Percentiles rank a stretch among this genome's conserved stretches.
Conservation (phyloP, 2,329 filamentous ascomycete species). For the Rugonectria rugulosa region DNA sequence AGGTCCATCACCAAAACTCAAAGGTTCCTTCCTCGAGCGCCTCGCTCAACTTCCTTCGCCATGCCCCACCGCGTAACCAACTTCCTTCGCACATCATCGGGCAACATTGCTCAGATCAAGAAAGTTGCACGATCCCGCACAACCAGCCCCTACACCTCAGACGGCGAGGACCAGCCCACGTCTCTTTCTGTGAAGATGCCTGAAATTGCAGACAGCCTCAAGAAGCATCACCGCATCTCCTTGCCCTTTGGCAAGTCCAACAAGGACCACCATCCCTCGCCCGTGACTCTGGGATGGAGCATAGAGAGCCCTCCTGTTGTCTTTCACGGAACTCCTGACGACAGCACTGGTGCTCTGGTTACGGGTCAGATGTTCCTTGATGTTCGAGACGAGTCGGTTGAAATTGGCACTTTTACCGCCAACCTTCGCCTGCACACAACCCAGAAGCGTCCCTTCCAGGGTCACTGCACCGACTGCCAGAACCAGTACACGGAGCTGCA, state of each 20-base stretch:
- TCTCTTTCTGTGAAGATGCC: constrained; percentile 46
- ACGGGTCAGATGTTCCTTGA: constrained; percentile 82
- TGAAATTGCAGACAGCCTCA: constrained; percentile 48
- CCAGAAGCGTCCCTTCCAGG: constrained; percentile 82
- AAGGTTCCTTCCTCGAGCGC: background rate
- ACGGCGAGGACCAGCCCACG: constrained; percentile 44
- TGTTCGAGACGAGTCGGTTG: constrained; percentile 70
- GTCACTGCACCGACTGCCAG: constrained; percentile 80
- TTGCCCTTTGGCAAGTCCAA: constrained; percentile 53
- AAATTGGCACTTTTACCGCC: constrained; percentile 78
- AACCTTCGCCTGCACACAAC: constrained; percentile 73
- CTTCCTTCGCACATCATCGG: constrained; percentile 65
- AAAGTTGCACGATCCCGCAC: constrained; percentile 45
- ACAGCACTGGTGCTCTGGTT: constrained; percentile 83
- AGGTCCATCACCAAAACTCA: background rate
- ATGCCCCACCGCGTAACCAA: constrained; percentile 67
- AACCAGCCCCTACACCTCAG: constrained; percentile 46
- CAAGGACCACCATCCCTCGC: constrained; percentile 51
- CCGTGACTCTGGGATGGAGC: constrained; percentile 58
- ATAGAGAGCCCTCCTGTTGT: constrained; percentile 90
- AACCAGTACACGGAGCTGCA: constrained; percentile 76
- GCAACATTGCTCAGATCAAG: constrained; percentile 61
- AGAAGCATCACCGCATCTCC: constrained; percentile 53
- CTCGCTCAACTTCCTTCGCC: constrained; percentile 22
- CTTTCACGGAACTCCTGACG: constrained; percentile 77